Evolutionary conservation across 2,329 filamentous ascomycete genomes (phyloP), one percentile per base, ranked within the genome.

Genomic region (Basipetospora sp.): DNA sequence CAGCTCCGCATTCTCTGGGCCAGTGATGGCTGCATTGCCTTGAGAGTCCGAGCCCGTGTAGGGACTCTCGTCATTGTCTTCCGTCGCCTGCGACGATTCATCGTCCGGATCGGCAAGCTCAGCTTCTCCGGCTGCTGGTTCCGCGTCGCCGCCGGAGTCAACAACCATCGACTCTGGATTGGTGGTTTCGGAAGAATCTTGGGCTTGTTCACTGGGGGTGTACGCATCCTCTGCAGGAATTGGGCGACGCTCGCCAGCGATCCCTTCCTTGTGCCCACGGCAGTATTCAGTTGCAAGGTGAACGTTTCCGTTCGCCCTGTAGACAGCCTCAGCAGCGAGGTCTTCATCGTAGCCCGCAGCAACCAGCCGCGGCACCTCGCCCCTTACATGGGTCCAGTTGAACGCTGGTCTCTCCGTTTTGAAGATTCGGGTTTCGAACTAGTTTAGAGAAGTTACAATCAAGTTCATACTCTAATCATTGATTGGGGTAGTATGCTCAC

Each of bases 261-360:
- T 55, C 31, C 74, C 66, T 39, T 67, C 63, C 33, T 56, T 61
- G 42, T 81, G 72, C 11, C 76, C 72, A 40, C 63, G 65, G 51
- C 82, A 90, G 53, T 96, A 96, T 40, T 90, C 81, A 25, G 66
- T 63, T 5, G 84, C 76, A 18, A 64, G 59, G 3, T 60, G 53
- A 4, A 57, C 48, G 38, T 70, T 69, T 40, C 84, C 83, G 49
- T 84, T 80, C 48, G 83, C 83, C 39, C 88, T 76, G 54, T 84
- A 94, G 0, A 90, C 61, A 20, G 83, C 86, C 56, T 96, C 88
- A 22, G 71, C 68, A 5, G 71, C 79, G 37, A 94, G 63, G 10
- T 74, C 71, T 31, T 69, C 61, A 15, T 75, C 64, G 32, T 55
- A 57, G 1, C 50, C 52, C 9, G 49, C 49, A 16, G 47, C 47